Evolutionary conservation across 345 rosid genomes (phyloP), one percentile per base, ranked within the genome.

Genomic region (Linum tenue): DNA sequence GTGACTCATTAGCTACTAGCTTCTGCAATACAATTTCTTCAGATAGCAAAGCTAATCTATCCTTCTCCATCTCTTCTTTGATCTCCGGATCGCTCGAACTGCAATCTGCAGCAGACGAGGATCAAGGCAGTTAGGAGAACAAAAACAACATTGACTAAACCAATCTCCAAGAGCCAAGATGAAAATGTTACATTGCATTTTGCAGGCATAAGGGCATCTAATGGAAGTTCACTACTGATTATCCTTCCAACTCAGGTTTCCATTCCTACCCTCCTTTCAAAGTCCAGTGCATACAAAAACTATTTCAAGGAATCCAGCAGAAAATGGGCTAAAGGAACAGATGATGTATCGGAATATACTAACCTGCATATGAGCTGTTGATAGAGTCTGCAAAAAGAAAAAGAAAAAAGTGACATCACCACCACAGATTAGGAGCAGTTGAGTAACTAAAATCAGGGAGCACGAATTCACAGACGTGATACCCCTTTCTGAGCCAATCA

Each of bases 1-100:
- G 57, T 2, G 76, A 66, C 3, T 79, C 80, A 15, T 77, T 75
- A 9, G 73, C 73, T 17, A 82, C 85, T 37, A 37, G 62, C 59
- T 60, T 75, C 55, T 70, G 85, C 56, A 79, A 62, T 5, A 15
- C 37, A 57, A 79, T 66, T 68, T 82, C 85, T 58, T 82, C 83
- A 3, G 73, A 62, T 14, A 79, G 66, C 64, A 82, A 64, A 56
- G 64, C 73, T 22, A 64, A 65, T 0, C 36, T 63, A 58, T 68
- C 64, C 72, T 82, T 79, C 69, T 73, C 66, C 75, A 79, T 71
- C 77, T 79, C 86, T 67, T 67, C 75, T 0, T 51, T 62, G 16
- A 77, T 17, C 16, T 77, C 74, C 14, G 78, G 80, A 73, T 73
- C 73, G 6, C 62, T 36, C 44, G 62, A 56, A 35, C 77, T 73